Percentiles rank a stretch among this genome's conserved stretches.
Evolutionary conservation across 2,329 filamentous ascomycete genomes (phyloP).

Genomic region (Cladosporium sp.): DNA sequence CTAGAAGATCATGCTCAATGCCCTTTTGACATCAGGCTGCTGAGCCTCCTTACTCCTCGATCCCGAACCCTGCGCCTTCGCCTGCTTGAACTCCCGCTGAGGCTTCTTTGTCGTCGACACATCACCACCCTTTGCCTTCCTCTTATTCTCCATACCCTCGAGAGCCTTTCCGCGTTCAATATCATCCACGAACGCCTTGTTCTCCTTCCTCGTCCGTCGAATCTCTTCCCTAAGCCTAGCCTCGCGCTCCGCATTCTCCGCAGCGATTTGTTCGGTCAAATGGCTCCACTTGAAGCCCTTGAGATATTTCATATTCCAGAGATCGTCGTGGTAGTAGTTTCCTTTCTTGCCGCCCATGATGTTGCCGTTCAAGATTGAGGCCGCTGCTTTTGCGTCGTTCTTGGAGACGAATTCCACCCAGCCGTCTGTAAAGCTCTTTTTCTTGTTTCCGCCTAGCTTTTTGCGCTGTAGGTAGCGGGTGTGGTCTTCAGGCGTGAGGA

Average conservation of each 20-base stretch:
- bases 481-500: conserved; percentile 72
- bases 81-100: conserved; percentile 62
- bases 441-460: conserved; percentile 74
- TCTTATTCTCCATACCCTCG: conserved; percentile 59
- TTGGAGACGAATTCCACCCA: conserved; percentile 82
- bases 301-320: conserved; percentile 80
- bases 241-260: conserved; percentile 74
- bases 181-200: conserved; percentile 75
- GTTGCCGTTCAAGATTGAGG: conserved; percentile 70
- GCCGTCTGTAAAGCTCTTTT: conserved; percentile 74
- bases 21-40: conserved; percentile 10
- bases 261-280: conserved; percentile 70
- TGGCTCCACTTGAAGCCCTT: conserved; percentile 77
- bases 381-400: conserved; percentile 70
- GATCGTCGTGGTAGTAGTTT: conserved; percentile 76
- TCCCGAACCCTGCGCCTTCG: conserved; percentile 17
- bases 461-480: conserved; percentile 62
- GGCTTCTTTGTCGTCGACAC: conserved; percentile 17
- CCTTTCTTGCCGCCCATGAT: conserved; percentile 82
- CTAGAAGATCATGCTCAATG: conserved; percentile 15
- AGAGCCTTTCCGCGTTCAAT: conserved; percentile 76
- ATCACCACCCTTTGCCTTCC: conserved; percentile 53
- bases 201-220: conserved; percentile 69
- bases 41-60: conserved; percentile 7
- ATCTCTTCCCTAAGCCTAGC: conserved; percentile 76